Base-by-base conservation (phyloP, 2,329 filamentous ascomycete genomes). In the Venturia aucupariae region DNA sequence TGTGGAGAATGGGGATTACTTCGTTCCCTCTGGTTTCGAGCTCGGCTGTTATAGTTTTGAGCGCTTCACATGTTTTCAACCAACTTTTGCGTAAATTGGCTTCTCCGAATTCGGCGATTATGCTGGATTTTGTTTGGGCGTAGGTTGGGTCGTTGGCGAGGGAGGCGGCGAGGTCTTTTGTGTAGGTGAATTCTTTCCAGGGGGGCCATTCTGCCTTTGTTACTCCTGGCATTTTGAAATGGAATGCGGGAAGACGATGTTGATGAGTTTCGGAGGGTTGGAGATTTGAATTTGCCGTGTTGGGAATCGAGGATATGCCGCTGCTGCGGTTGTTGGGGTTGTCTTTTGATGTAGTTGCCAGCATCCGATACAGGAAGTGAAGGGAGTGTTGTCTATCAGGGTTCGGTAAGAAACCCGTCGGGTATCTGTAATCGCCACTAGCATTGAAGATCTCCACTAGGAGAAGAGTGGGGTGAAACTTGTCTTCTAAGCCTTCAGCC, bases 41-140 rank as follows among this genome's bases (percentile, higher is more conserved):
- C 32, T 54, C 48, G 24, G 74, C 72, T 0, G 77, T 78, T 27
- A 78, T 65, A 0, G 60, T 61, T 62, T 75, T 68, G 0, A 79
- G 71, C 2, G 73, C 62, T 15, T 73, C 68, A 68, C 77, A 79
- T 3, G 75, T 73, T 38, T 72, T 71, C 19, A 78, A 46, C 77
- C 77, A 79, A 67, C 75, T 75, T 65, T 70, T 63, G 6, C 66
- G 67, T 11, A 79, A 65, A 1, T 72, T 70, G 5, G 71, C 73
- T 38, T 71, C 69, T 4, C 77, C 76, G 60, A 76, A 78, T 44
- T 75, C 65, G 2, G 69, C 68, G 41, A 75, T 70, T 22, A 79
- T 74, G 0, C 71, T 69, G 61, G 71, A 70, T 67, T 78, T 79
- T 27, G 48, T 32, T 6, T 32, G 4, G 48, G 27, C 27, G 24